Evolutionary conservation across 2,329 filamentous ascomycete species (phyloP), one percentile per base, ranked within the genome.

Genomic region (Cladorrhinum sp.): DNA sequence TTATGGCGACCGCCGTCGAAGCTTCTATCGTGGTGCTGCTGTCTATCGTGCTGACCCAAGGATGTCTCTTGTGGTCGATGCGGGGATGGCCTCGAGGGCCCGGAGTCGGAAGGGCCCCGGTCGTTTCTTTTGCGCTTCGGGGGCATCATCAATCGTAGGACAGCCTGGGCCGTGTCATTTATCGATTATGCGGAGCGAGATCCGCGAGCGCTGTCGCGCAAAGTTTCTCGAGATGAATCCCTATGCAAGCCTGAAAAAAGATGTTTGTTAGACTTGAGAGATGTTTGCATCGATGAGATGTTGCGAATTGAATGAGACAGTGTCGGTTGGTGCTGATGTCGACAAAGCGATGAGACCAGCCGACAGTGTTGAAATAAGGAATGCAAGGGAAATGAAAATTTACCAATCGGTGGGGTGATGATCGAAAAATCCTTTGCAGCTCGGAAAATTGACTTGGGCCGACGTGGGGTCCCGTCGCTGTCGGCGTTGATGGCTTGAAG

Each of bases 51-150:
- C 64, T 86, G 84, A 49, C 76, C 83, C 58, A 86, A 69, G 41
- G 74, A 69, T 6, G 81, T 81, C 66, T 87, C 82, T 56, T 77
- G 79, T 51, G 86, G 85, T 32, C 85, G 83, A 73, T 88, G 85
- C 55, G 86, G 86, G 55, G 85, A 82, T 20, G 85, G 85, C 62
- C 86, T 79, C 64, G 74, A 75, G 59, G 75, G 77, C 52, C 77
- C 77, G 55, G 69, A 63, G 60, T 85, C 82, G 63, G 74, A 73
- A 62, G 76, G 75, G 55, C 73, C 73, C 65, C 82, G 77, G 52
- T 84, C 81, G 69, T 77, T 76, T 72, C 82, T 80, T 79, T 86
- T 86, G 68, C 84, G 79, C 75, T 86, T 86, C 25, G 80, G 79
- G 76, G 81, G 78, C 83, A 86, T 85, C 60, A 65, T 76, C 50